These are phyloP conservation scores for Lagenaria siceraria DNA, from an alignment of 306 rosid genomes.

Conservation along the genomic window DNA sequence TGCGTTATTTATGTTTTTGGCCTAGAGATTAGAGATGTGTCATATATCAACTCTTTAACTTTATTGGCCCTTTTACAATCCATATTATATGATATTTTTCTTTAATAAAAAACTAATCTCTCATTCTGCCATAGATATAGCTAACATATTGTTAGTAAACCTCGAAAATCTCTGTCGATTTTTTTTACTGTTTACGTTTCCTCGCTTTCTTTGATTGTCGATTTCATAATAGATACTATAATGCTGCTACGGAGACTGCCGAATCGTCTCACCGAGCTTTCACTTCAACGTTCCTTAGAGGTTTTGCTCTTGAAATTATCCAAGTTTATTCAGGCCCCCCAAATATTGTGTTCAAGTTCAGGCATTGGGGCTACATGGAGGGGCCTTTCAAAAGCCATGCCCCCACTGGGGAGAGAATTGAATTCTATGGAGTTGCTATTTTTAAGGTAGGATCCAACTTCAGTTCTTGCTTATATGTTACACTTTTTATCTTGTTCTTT, in stretches of 20 bases:
- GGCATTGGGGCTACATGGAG: constrained; percentile 84
- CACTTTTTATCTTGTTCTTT: background rate
- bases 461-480: background rate
- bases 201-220: no score
- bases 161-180: no score
- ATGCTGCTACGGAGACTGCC: constrained; percentile 40
- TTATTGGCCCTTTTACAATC: no score
- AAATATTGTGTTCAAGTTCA: constrained; percentile 42
- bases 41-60: no score
- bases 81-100: no score
- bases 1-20: no score
- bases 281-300: constrained; percentile 48
- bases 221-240: constrained; percentile 18
- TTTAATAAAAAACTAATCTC: no score
- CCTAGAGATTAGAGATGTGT: no score
- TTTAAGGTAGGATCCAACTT: constrained; percentile 21
- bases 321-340: constrained; percentile 49
- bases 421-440: constrained; percentile 43
- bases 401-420: constrained; percentile 39
- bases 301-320: constrained; percentile 51
- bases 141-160: no score
- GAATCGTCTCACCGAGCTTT: constrained; percentile 44
- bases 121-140: no score
- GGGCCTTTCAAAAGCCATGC: constrained; percentile 53
- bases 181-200: no score